Base-by-base conservation (phyloP, 1,139 yeast genomes). In the Blastobotrys apis region DNA sequence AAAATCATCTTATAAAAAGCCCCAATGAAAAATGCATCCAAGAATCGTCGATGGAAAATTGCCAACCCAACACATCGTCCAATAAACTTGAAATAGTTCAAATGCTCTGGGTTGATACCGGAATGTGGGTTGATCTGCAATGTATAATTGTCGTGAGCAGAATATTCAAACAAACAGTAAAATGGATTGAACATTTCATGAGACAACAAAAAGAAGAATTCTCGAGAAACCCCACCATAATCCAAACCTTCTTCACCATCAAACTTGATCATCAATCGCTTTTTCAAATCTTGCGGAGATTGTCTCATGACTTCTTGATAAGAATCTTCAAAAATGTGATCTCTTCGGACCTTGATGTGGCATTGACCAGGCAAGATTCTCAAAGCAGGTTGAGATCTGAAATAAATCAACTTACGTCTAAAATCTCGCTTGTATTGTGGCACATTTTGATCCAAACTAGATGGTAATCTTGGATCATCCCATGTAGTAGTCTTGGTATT, bases 241-340 rank as follows among this genome's bases (percentile, higher is more conserved):
- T 92, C 99, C 57, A 94, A 77, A 66, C 98, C 99, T 73, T 92
- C 98, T 72, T 92, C 99, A 50, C 98, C 98, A 57, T 92, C 98
- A 60, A 94, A 92, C 66, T 92, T 90, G 65, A 92, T 94, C 98
- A 92, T 92, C 51, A 92, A 72, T 63, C 98, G 78, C 74, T 92
- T 94, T 77, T 92, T 94, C 69, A 92, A 77, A 63, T 92, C 99
- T 66, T 88, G 96, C 13, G 98, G 97, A 1, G 97, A 81, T 71
- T 94, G 98, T 65, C 98, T 82, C 98, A 92, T 92, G 45, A 94
- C 82, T 65, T 92, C 99, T 67, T 94, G 97, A 66, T 88, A 94
- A 33, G 97, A 86, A 66, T 94, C 98, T 69, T 92, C 98, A 64
- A 92, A 88, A 47, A 92, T 86, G 65, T 86, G 94, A 67, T 86